Evolutionary conservation across 2,329 filamentous ascomycete genomes (phyloP).

Genomic region (Chaetomiaceae sp.): DNA sequence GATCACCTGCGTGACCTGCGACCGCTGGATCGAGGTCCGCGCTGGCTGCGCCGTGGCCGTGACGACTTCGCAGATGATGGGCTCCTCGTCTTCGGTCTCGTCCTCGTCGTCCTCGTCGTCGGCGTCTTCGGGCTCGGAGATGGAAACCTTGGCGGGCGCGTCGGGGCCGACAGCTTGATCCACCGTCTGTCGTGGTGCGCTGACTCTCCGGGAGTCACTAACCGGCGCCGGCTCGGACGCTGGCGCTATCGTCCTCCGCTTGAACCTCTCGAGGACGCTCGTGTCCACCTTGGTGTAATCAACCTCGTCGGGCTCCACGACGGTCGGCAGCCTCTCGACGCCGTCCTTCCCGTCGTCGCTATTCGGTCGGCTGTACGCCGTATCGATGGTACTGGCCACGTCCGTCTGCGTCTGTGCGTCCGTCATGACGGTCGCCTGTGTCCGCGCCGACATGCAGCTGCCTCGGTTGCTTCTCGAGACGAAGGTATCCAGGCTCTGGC

Average conservation of each 20-base stretch:
- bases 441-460: slow-evolving; percentile 70
- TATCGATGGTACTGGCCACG: slow-evolving; percentile 49
- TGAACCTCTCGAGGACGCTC: slow-evolving; percentile 44
- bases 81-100: slow-evolving; percentile 48
- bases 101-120: slow-evolving; percentile 45
- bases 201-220: no score
- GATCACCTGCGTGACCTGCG: slow-evolving; percentile 63
- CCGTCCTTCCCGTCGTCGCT: slow-evolving; percentile 48
- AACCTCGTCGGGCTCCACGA: slow-evolving; percentile 44
- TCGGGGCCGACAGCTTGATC: slow-evolving; percentile 25
- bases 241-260: slow-evolving; percentile 25
- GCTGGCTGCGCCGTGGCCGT: slow-evolving; percentile 52
- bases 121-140: slow-evolving; percentile 32
- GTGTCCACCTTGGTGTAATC: slow-evolving; percentile 58
- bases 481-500: slow-evolving; percentile 66
- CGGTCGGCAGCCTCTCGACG: slow-evolving; percentile 38
- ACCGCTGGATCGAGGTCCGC: slow-evolving; percentile 54
- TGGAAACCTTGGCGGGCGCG: slow-evolving; percentile 24
- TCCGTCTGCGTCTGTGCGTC: slow-evolving; percentile 63
- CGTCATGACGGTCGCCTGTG: slow-evolving; percentile 66
- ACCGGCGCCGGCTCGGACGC: background rate
- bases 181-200: no score
- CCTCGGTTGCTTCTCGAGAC: slow-evolving; percentile 59
- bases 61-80: slow-evolving; percentile 64
- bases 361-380: slow-evolving; percentile 49